Base-by-base conservation (phyloP, 345 rosid genomes). In the Moricandia arvensis region DNA sequence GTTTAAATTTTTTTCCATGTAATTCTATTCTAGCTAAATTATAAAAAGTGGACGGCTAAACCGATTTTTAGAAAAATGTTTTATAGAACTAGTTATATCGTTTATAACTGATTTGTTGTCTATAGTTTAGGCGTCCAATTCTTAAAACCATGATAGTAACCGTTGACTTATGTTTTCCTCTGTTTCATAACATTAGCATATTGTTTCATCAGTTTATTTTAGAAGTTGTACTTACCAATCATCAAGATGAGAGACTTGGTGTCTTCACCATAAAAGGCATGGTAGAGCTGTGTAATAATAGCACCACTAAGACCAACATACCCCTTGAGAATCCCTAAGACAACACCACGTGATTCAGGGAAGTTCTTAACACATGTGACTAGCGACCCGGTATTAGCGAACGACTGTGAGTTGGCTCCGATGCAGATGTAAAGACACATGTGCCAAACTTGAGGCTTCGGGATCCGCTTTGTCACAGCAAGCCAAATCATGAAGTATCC, bases 341-440 rank as follows among this genome's bases (percentile, higher is more conserved):
- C 80, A 60, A 80, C 81, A 10, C 87, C 88, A 69, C 88, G 71
- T 63, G 83, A 81, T 45, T 85, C 86, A 10, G 90, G 90, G 84
- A 86, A 86, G 73, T 85, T 87, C 71, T 85, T 83, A 18, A 87
- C 90, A 66, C 81, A 81, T 53, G 90, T 85, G 68, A 85, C 88
- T 0, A 83, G 68, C 9, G 84, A 78, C 6, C 90, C 88, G 0
- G 88, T 87, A 8, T 85, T 85, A 64, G 88, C 83, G 17, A 85
- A 87, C 1, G 90, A 77, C 69, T 83, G 90, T 0, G 90, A 87
- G 75, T 87, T 87, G 3, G 90, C 84, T 7, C 88, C 90, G 3
- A 85, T 26, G 27, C 85, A 87, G 8, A 83, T 83, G 66, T 80
- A 87, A 0, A 83, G 37, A 49, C 88, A 87, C 90, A 87, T 87